Percentiles rank a stretch among this genome's conserved stretches.
These are phyloP conservation scores for Strobilomyces dryophilus DNA, from an alignment of 768 basidiomycete genomes.

Conservation along the genomic window DNA sequence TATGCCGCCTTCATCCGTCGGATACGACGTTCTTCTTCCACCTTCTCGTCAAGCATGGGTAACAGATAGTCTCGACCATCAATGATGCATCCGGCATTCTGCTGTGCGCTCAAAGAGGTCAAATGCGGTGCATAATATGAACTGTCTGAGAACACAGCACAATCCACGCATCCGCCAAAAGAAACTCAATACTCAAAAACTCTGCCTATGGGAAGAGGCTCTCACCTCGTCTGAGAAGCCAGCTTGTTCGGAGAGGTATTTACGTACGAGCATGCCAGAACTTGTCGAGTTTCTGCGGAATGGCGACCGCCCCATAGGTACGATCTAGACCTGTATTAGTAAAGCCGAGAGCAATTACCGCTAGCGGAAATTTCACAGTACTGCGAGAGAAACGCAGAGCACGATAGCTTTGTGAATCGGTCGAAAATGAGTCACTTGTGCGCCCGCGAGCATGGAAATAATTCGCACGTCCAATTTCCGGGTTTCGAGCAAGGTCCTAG, in stretches of 20 bases:
- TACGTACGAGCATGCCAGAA: constrained; percentile 23
- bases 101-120: neutral
- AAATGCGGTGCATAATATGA: constrained; percentile 2
- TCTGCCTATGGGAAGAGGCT: constrained; percentile 7
- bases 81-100: constrained; percentile 3
- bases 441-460: constrained; percentile 9
- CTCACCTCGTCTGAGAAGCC: constrained; percentile 25
- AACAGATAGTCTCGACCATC: constrained; percentile 2
- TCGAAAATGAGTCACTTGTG: constrained; percentile 1
- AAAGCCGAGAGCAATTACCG: constrained; percentile 27
- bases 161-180: neutral
- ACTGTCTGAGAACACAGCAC: neutral
- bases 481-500: constrained; percentile 14
- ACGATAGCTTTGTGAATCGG: constrained; percentile 11
- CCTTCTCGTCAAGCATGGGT: constrained; percentile 13
- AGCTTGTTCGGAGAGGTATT: constrained; percentile 12
- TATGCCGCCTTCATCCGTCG: constrained; percentile 8
- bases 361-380: constrained; percentile 25
- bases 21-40: constrained; percentile 13
- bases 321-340: constrained; percentile 26
- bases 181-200: constrained; percentile 22
- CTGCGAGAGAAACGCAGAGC: constrained; percentile 24
- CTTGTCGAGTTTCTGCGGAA: constrained; percentile 17
- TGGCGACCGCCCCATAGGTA: constrained; percentile 20
- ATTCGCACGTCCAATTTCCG: constrained; percentile 24